phyloP scores from a whole-genome alignment of 2,329 filamentous ascomycete species.

The Ophiostoma pallidulum region DNA sequence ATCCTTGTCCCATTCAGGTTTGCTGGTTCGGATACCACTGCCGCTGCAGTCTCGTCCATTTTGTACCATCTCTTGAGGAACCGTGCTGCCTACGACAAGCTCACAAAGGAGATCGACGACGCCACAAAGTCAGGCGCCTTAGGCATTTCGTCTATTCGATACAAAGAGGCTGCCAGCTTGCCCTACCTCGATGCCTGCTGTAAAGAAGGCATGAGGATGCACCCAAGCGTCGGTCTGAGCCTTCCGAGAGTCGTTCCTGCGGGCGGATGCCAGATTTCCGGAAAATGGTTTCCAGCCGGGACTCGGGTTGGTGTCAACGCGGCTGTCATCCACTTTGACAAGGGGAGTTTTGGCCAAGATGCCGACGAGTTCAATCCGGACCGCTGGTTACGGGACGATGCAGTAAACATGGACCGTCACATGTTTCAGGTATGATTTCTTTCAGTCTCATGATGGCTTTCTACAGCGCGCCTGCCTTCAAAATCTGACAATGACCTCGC shows the following conservation, averaged over 20 bases:
- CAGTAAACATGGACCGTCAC: not conserved
- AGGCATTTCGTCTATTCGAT: not conserved
- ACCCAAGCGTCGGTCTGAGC: not conserved
- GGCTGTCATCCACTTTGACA: not conserved
- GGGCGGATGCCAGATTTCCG: not conserved
- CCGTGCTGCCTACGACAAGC: not conserved
- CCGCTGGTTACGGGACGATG: not conserved
- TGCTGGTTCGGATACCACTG: constrained; percentile 1
- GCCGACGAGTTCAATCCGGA: not conserved
- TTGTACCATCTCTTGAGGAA: not conserved
- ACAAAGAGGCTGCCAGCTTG: not conserved
- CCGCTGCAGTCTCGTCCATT: not conserved
- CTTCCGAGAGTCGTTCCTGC: not conserved
- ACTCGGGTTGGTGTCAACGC: not conserved
- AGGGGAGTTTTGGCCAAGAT: not conserved
- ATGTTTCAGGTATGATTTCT: no score
- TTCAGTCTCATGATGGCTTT: no score
- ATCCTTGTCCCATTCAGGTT: no score
- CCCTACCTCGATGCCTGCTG: not conserved
- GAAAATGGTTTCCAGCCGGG: not conserved
- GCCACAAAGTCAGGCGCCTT: not conserved
- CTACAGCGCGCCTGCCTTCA: no score
- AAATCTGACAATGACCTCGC: no score
- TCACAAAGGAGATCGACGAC: not conserved
- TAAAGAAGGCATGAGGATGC: not conserved